Conservation (phyloP, 2,329 filamentous ascomycete species). For the Sphaerostilbella broomeana region DNA sequence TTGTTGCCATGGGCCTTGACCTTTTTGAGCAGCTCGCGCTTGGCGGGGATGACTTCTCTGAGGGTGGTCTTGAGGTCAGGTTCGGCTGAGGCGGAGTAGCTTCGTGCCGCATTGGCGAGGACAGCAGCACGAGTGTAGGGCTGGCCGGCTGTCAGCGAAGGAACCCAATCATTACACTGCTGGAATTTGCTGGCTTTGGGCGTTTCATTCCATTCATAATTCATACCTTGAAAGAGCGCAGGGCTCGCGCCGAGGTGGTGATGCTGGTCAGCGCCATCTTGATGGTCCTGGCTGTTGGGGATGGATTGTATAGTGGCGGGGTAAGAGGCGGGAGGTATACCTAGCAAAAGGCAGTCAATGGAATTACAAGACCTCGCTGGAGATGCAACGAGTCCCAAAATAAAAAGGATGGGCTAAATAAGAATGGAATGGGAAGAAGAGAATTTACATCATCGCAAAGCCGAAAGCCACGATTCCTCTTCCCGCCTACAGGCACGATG, state of each 20-base stretch:
- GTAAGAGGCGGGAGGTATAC: slow-evolving; percentile 2
- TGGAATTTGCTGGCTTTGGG: too few species aligned
- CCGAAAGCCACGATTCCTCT: background rate
- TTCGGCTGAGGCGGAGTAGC: slow-evolving; percentile 72
- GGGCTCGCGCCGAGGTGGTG: slow-evolving; percentile 53
- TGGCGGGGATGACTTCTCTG: slow-evolving; percentile 77
- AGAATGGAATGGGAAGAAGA: background rate
- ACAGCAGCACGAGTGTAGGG: slow-evolving; percentile 26
- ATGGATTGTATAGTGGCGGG: slow-evolving; percentile 6
- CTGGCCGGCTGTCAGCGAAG: slow-evolving; percentile 17
- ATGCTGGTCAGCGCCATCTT: slow-evolving; percentile 61
- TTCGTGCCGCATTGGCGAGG: slow-evolving; percentile 35
- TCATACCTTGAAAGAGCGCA: slow-evolving; percentile 58
- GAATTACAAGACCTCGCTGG: too few species aligned
- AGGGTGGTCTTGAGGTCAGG: slow-evolving; percentile 86
- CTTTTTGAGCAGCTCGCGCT: slow-evolving; percentile 87
- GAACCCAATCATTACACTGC: too few species aligned
- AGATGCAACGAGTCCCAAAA: too few species aligned
- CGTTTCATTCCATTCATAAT: too few species aligned
- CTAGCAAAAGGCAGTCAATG: too few species aligned
- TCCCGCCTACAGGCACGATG: background rate
- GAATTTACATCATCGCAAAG: background rate
- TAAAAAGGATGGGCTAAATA: too few species aligned
- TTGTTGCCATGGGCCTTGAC: slow-evolving; percentile 81
- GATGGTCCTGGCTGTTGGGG: slow-evolving; percentile 13